phyloP scores from a whole-genome alignment of 2,329 filamentous ascomycete genomes.

The Fusarium proliferatum region DNA sequence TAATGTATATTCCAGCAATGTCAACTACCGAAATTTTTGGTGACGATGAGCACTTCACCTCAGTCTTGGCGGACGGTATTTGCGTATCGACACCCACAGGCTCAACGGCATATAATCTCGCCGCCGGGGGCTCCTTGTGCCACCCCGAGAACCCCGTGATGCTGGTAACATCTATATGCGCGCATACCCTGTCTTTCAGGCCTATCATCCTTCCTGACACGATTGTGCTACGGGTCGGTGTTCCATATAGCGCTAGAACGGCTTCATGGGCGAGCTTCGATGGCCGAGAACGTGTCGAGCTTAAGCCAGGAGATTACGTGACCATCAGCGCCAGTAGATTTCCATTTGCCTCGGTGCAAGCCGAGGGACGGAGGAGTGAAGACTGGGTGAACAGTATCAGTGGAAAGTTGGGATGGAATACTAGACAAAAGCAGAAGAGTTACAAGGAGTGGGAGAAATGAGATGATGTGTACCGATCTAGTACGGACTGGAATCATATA shows the following conservation, averaged over 20 bases:
- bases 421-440: conserved; percentile 78
- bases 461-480: neutral
- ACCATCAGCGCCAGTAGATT: conserved; percentile 84
- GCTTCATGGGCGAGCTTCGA: conserved; percentile 98
- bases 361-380: conserved; percentile 74
- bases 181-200: conserved; percentile 93
- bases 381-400: conserved; percentile 87
- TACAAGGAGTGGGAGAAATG: conserved; percentile 61
- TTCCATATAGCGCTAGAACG: conserved; percentile 92
- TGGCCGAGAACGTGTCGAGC: conserved; percentile 86
- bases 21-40: conserved; percentile 92
- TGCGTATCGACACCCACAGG: conserved; percentile 95
- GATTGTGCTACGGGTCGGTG: conserved; percentile 89
- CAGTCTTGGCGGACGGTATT: conserved; percentile 90
- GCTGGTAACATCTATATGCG: conserved; percentile 92
- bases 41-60: conserved; percentile 95
- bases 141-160: conserved; percentile 98
- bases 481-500: neutral
- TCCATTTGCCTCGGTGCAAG: conserved; percentile 82
- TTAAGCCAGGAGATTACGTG: conserved; percentile 83
- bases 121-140: conserved; percentile 92
- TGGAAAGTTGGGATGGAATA: conserved; percentile 84
- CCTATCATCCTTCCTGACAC: conserved; percentile 98
- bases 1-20: conserved; percentile 71
- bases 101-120: conserved; percentile 94